Conservation (phyloP, 2,329 filamentous ascomycete genomes). For the Aspergillus ibericus region DNA sequence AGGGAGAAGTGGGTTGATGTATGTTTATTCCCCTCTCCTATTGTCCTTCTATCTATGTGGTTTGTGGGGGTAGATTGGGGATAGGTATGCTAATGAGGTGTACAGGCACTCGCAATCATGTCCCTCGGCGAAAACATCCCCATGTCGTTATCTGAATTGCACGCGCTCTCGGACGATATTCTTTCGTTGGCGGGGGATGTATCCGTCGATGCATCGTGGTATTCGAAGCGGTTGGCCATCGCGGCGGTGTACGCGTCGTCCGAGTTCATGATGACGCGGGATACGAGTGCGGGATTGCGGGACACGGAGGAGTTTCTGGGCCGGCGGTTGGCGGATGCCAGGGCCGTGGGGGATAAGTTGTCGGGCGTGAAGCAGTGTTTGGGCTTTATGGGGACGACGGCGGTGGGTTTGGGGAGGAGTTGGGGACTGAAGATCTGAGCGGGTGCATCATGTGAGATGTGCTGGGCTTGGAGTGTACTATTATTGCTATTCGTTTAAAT, state of each 20-base stretch:
- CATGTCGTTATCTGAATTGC: slow-evolving; percentile 74
- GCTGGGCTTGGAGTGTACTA: neutral
- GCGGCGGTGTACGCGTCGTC: slow-evolving; percentile 70
- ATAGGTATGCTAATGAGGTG: neutral
- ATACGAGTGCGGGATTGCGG: slow-evolving; percentile 68
- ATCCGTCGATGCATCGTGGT: slow-evolving; percentile 85
- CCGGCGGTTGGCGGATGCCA: slow-evolving; percentile 69
- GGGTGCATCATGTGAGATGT: no score
- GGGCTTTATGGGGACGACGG: slow-evolving; percentile 75
- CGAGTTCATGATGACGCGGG: slow-evolving; percentile 93
- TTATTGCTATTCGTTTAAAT: neutral
- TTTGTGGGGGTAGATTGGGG: no score
- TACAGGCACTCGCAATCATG: slow-evolving; percentile 83
- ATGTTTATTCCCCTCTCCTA: slow-evolving; percentile 31
- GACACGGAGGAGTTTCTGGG: slow-evolving; percentile 81
- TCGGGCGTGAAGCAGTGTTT: slow-evolving; percentile 71
- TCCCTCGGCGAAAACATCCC: slow-evolving; percentile 78
- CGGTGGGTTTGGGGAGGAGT: slow-evolving; percentile 80
- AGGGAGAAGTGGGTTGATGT: slow-evolving; percentile 86
- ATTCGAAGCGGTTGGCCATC: slow-evolving; percentile 67
- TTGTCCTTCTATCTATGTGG: slow-evolving; percentile 1
- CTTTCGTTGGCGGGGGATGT: slow-evolving; percentile 81
- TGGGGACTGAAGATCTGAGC: slow-evolving; percentile 72
- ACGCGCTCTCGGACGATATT: slow-evolving; percentile 85
- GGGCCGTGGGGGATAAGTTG: slow-evolving; percentile 61